These are phyloP conservation scores for Penicillium sp. DNA, from an alignment of 2,329 filamentous ascomycete species.

Conservation along the genomic window DNA sequence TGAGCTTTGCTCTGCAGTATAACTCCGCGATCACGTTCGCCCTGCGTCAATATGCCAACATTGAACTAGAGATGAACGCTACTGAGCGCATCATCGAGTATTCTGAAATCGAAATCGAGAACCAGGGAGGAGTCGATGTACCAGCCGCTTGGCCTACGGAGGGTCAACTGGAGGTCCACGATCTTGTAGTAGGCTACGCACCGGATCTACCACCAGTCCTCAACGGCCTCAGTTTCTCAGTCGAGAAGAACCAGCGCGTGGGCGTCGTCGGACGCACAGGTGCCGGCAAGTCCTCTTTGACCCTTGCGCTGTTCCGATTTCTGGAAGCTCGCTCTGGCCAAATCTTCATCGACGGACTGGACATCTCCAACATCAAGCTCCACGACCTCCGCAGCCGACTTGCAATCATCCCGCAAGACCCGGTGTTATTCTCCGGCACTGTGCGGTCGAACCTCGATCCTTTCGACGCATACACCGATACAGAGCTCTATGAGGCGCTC, in stretches of 20 bases:
- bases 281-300: slow-evolving; percentile 35
- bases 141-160: slow-evolving; percentile 43
- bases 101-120: slow-evolving; percentile 40
- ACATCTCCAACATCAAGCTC: slow-evolving; percentile 48
- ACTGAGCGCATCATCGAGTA: slow-evolving; percentile 52
- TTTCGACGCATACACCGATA: slow-evolving; percentile 66
- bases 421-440: slow-evolving; percentile 76
- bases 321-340: slow-evolving; percentile 27
- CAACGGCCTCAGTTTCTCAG: slow-evolving; percentile 25
- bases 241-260: slow-evolving; percentile 28
- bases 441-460: slow-evolving; percentile 73
- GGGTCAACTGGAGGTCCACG: slow-evolving; percentile 67
- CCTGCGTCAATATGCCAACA: slow-evolving; percentile 63
- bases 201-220: slow-evolving; percentile 56
- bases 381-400: slow-evolving; percentile 67
- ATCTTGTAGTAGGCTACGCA: slow-evolving; percentile 70
- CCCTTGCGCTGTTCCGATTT: slow-evolving; percentile 32
- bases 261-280: slow-evolving; percentile 37
- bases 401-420: slow-evolving; percentile 79
- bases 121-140: slow-evolving; percentile 24
- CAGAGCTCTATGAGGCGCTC: slow-evolving; percentile 65
- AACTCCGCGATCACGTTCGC: slow-evolving; percentile 63
- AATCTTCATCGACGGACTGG: slow-evolving; percentile 32
- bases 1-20: slow-evolving; percentile 71
- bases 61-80: slow-evolving; percentile 55